Evolutionary conservation across 306 rosid species (phyloP).

Genomic region (Begonia peltatifolia): DNA sequence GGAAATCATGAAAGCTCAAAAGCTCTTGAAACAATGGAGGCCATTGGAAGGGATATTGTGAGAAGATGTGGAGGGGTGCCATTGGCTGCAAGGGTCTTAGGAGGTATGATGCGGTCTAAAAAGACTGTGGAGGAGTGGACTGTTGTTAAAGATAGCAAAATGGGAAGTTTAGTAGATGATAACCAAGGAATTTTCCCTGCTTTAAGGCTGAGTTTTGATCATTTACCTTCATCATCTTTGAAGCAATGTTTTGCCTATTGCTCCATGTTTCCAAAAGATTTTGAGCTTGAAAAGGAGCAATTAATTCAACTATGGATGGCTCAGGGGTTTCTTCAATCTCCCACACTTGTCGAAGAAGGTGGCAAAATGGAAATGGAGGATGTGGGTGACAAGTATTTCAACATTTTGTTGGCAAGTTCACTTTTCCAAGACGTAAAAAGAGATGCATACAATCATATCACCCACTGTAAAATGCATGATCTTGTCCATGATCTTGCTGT

Average conservation of each 20-base stretch:
- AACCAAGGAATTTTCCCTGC: not conserved
- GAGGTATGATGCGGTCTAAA: slow-evolving; percentile 6
- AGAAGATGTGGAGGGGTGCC: slow-evolving; percentile 14
- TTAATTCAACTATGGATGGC: slow-evolving; percentile 13
- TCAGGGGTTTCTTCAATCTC: slow-evolving; percentile 4
- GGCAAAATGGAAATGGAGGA: slow-evolving; percentile 3
- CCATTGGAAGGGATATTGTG: slow-evolving; percentile 1
- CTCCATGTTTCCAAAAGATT: slow-evolving; percentile 3
- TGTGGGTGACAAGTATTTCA: slow-evolving; percentile 7
- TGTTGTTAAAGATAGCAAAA: not conserved
- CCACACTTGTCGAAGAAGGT: not conserved
- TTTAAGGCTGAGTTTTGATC: slow-evolving; percentile 8
- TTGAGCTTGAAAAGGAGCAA: not conserved
- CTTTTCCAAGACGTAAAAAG: slow-evolving; percentile 4
- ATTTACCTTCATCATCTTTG: slow-evolving; percentile 1
- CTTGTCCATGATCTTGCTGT: slow-evolving; percentile 12
- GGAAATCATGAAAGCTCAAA: not conserved
- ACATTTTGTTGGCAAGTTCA: slow-evolving; percentile 4
- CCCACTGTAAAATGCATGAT: slow-evolving; percentile 12
- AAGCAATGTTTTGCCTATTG: slow-evolving; percentile 17
- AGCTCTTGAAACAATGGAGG: not conserved
- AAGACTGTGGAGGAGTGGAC: not conserved
- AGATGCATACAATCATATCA: not conserved
- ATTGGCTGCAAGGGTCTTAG: slow-evolving; percentile 12
- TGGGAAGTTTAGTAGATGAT: not conserved